phyloP scores from a whole-genome alignment of 805 yeast species.

The Candida palmyrensis region DNA sequence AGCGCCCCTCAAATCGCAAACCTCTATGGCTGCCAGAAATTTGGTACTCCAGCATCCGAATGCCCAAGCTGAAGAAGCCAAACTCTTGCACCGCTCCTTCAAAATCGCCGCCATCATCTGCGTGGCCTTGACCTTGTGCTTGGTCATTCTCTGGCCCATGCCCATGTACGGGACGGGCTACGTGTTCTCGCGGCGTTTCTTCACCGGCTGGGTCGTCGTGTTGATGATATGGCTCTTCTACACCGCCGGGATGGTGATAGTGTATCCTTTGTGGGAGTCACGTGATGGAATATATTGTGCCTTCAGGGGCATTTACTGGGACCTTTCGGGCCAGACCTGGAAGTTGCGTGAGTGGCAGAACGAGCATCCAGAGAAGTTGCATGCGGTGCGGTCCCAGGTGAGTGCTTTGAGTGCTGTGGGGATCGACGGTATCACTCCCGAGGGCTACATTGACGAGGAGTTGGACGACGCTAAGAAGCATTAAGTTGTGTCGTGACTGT shows the following conservation, averaged over 20 bases:
- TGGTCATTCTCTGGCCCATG: slow-evolving; percentile 85
- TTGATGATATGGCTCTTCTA: slow-evolving; percentile 77
- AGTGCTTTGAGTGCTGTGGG: slow-evolving; percentile 20
- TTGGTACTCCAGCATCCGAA: slow-evolving; percentile 23
- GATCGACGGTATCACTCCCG: slow-evolving; percentile 20
- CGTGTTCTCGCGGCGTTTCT: slow-evolving; percentile 68
- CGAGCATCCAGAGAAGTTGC: slow-evolving; percentile 67
- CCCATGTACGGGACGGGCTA: slow-evolving; percentile 86
- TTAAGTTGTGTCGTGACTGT: slow-evolving; percentile 2
- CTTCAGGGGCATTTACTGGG: slow-evolving; percentile 81
- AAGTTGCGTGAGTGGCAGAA: slow-evolving; percentile 76
- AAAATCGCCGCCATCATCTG: slow-evolving; percentile 60
- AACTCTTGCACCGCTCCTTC: slow-evolving; percentile 49
- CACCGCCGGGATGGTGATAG: slow-evolving; percentile 55
- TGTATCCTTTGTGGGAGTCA: slow-evolving; percentile 75
- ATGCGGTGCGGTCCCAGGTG: slow-evolving; percentile 66
- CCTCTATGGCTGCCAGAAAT: slow-evolving; percentile 35
- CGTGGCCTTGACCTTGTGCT: slow-evolving; percentile 52
- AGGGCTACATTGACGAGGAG: slow-evolving; percentile 17
- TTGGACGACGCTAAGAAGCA: slow-evolving; percentile 17
- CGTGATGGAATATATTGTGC: slow-evolving; percentile 61
- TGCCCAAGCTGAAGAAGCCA: slow-evolving; percentile 44
- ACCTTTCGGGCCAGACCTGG: slow-evolving; percentile 65
- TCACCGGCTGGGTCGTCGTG: slow-evolving; percentile 87
- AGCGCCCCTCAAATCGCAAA: slow-evolving; percentile 32